These are phyloP conservation scores for Microascus cirrosus DNA, from an alignment of 2,329 filamentous ascomycete genomes.

Conservation along the genomic window DNA sequence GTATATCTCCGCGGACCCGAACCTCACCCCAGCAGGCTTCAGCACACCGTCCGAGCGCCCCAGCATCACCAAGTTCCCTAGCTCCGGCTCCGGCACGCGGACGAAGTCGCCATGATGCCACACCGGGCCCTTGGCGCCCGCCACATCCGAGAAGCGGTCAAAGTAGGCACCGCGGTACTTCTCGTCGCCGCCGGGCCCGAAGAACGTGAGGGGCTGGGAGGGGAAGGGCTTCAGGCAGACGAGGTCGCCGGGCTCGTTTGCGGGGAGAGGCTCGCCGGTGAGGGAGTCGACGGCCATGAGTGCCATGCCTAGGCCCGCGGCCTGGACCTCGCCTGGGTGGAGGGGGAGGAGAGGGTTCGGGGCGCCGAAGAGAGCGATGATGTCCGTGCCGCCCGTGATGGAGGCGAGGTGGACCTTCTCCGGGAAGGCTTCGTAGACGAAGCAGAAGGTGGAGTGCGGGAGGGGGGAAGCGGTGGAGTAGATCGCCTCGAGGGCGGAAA, in stretches of 20 bases:
- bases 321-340: constrained; percentile 64
- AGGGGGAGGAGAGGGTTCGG: constrained; percentile 69
- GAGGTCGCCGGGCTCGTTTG: constrained; percentile 70
- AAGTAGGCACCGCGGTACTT: constrained; percentile 85
- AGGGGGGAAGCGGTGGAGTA: constrained; percentile 92
- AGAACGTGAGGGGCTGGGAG: constrained; percentile 85
- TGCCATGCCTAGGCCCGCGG: constrained; percentile 70
- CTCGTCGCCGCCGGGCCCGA: constrained; percentile 57
- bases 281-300: constrained; percentile 47
- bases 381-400: constrained; percentile 94
- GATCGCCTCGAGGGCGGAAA: constrained; percentile 64
- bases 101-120: constrained; percentile 98
- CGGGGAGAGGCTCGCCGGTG: constrained; percentile 41
- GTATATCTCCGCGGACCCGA: constrained; percentile 92
- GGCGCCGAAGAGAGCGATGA: constrained; percentile 87
- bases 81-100: constrained; percentile 49
- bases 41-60: constrained; percentile 86
- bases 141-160: constrained; percentile 54
- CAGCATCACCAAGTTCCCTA: constrained; percentile 78
- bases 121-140: constrained; percentile 23
- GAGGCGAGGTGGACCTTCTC: constrained; percentile 73
- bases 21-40: constrained; percentile 84
- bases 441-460: constrained; percentile 84
- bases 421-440: constrained; percentile 79
- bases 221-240: constrained; percentile 83